A percentile compares a stretch with the other conserved stretches of the same genome.
Conservation (phyloP, 2,329 filamentous ascomycete species). For the Colletotrichum lupini region DNA sequence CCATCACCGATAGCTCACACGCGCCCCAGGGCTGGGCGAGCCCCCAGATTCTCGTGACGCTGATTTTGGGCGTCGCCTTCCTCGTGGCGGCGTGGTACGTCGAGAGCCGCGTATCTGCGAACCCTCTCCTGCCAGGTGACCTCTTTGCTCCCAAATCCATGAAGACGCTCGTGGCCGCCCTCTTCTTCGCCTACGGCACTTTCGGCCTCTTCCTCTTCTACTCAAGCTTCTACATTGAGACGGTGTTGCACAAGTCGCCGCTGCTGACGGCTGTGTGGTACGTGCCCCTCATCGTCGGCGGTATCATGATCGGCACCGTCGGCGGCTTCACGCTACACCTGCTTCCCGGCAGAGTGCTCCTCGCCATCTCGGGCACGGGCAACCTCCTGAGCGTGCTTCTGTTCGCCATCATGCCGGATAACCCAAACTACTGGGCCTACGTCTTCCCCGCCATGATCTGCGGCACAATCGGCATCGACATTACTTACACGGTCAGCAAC, state of each 20-base stretch:
- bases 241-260: slow-evolving; percentile 67
- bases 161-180: slow-evolving; percentile 63
- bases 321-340: slow-evolving; percentile 77
- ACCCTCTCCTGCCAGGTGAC: slow-evolving; percentile 71
- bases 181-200: slow-evolving; percentile 71
- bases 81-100: slow-evolving; percentile 68
- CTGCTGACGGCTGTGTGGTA: slow-evolving; percentile 77
- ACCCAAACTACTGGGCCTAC: slow-evolving; percentile 77
- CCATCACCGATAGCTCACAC: slow-evolving; percentile 74
- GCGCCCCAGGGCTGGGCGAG: slow-evolving; percentile 71
- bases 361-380: slow-evolving; percentile 70
- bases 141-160: slow-evolving; percentile 73
- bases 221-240: slow-evolving; percentile 72
- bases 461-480: slow-evolving; percentile 78
- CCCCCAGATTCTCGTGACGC: slow-evolving; percentile 71
- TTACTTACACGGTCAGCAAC: slow-evolving; percentile 80
- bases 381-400: slow-evolving; percentile 69
- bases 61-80: slow-evolving; percentile 66
- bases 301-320: slow-evolving; percentile 70
- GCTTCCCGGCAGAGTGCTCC: slow-evolving; percentile 70
- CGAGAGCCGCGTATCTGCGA: slow-evolving; percentile 69
- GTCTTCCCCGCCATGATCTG: slow-evolving; percentile 78
- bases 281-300: slow-evolving; percentile 74
- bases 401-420: slow-evolving; percentile 71
- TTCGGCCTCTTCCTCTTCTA: slow-evolving; percentile 73